Percentiles rank a stretch among this genome's conserved stretches.
Conservation (phyloP, 192 early-diverging fungal genomes). For the Coemansia erecta region DNA sequence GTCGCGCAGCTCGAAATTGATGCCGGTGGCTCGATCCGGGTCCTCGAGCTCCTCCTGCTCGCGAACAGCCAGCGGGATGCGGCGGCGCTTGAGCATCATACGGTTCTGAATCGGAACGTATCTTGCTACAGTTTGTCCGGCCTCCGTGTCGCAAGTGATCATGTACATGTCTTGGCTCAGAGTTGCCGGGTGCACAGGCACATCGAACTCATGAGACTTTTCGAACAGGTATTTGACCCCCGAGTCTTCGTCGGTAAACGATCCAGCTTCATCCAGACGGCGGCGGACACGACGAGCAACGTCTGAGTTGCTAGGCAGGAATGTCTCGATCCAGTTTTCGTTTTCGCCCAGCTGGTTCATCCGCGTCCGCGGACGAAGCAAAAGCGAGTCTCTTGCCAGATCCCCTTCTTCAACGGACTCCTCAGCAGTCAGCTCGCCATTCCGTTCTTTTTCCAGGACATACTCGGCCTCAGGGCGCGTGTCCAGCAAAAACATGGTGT, state of each 20-base stretch:
- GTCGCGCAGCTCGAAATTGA: slow-evolving; percentile 42
- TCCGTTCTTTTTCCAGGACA: not conserved
- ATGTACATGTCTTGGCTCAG: slow-evolving; percentile 39
- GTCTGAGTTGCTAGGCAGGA: slow-evolving; percentile 30
- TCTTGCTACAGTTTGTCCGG: slow-evolving; percentile 8
- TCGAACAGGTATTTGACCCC: slow-evolving; percentile 36
- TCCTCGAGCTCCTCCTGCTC: slow-evolving; percentile 23
- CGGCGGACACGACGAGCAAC: slow-evolving; percentile 16
- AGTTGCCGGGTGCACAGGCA: slow-evolving; percentile 18
- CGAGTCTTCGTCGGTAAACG: slow-evolving; percentile 9
- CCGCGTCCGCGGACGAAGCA: slow-evolving; percentile 36
- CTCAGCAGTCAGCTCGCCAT: slow-evolving; percentile 1
- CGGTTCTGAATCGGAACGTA: slow-evolving; percentile 38
- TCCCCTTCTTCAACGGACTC: slow-evolving; percentile 21
- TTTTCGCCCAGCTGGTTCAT: slow-evolving; percentile 38
- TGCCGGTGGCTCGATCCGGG: slow-evolving; percentile 19
- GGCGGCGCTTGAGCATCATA: slow-evolving; percentile 38
- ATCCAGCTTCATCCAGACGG: slow-evolving; percentile 5
- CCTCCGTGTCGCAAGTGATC: slow-evolving; percentile 14
- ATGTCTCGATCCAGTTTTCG: slow-evolving; percentile 47
- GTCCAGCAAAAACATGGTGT: slow-evolving; percentile 39
- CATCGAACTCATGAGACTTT: slow-evolving; percentile 37
- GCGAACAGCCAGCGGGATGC: slow-evolving; percentile 10
- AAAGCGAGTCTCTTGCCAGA: slow-evolving; percentile 30
- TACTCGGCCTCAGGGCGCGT: slow-evolving; percentile 42